phyloP scores from a whole-genome alignment of 2,329 filamentous ascomycete genomes.

The Exophiala viscosa region DNA sequence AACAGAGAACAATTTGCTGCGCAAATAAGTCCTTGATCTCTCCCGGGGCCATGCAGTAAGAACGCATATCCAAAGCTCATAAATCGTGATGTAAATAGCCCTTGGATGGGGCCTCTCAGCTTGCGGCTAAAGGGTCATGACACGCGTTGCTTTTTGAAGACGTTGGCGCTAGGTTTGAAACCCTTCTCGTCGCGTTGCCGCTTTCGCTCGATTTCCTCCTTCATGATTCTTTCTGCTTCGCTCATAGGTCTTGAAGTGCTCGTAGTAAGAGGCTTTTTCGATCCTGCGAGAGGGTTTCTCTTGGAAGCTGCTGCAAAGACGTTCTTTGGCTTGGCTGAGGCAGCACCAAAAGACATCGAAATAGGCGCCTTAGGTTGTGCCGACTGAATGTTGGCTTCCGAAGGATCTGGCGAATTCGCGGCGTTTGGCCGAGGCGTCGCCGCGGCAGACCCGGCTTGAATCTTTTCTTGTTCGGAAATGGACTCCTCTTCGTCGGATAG shows the following conservation, averaged over 20 bases:
- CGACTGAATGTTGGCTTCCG: conserved; percentile 3
- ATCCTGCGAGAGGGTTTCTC: conserved; percentile 65
- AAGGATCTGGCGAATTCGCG: background rate
- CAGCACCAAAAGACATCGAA: conserved; percentile 61
- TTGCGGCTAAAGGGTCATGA: background rate
- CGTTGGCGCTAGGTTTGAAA: conserved; percentile 14
- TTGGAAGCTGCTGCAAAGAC: conserved; percentile 62
- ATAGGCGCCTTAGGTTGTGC: conserved; percentile 36
- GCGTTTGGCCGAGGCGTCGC: conserved; percentile 30
- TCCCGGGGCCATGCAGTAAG: too few relatives aligned
- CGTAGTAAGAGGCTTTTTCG: conserved; percentile 60
- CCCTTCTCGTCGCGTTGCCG: conserved; percentile 39
- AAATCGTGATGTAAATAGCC: too few relatives aligned
- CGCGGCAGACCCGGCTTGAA: background rate
- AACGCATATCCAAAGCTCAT: too few relatives aligned
- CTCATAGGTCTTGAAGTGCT: conserved; percentile 75
- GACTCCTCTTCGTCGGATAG: conserved; percentile 20
- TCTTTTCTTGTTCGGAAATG: conserved; percentile 22
- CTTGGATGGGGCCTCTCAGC: too few relatives aligned
- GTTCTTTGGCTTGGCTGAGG: conserved; percentile 63
- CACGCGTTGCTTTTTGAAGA: conserved; percentile 26
- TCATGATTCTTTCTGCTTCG: conserved; percentile 85
- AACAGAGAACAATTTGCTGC: too few relatives aligned
- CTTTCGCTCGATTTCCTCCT: conserved; percentile 72
- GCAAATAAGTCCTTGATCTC: too few relatives aligned